Evolutionary conservation across 345 rosid species (phyloP).

Genomic region (Anastatica hierochuntica): DNA sequence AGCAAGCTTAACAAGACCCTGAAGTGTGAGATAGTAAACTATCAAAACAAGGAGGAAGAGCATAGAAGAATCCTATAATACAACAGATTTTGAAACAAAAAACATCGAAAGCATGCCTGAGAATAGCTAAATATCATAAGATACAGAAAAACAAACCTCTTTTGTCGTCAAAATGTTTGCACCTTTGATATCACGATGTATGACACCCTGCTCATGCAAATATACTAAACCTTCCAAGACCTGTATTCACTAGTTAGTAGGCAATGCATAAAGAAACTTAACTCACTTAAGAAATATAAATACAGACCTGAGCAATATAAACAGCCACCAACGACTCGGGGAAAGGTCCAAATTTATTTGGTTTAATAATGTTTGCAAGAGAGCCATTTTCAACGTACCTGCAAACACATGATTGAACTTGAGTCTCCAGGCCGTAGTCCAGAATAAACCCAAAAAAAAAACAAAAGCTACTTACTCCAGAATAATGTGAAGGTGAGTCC

Average conservation of each 20-base stretch:
- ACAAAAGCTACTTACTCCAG: constrained; percentile 66
- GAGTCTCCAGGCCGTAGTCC: constrained; percentile 2
- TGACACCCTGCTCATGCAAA: constrained; percentile 97
- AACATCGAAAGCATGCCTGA: not conserved
- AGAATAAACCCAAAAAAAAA: constrained; percentile 6
- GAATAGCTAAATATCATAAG: no score
- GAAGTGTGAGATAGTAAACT: constrained; percentile 16
- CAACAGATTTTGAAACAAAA: constrained; percentile 12
- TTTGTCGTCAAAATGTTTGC: constrained; percentile 99
- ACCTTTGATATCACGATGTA: constrained; percentile 99
- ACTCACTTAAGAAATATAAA: constrained; percentile 21
- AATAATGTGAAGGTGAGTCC: constrained; percentile 87
- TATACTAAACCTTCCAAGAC: constrained; percentile 96
- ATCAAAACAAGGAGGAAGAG: constrained; percentile 1
- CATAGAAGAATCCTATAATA: constrained; percentile 8
- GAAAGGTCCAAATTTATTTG: constrained; percentile 97
- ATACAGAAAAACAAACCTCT: constrained; percentile 72
- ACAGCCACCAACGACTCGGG: constrained; percentile 96
- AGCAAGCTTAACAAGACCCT: constrained; percentile 99
- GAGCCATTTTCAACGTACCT: constrained; percentile 99
- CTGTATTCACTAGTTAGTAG: constrained; percentile 34
- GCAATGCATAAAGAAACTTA: constrained; percentile 7
- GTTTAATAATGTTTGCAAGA: constrained; percentile 95
- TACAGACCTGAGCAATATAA: constrained; percentile 91
- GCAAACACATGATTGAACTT: constrained; percentile 15